phyloP scores from a whole-genome alignment of 192 early-diverging fungal genomes.

The Irineochytrium annulatum region DNA sequence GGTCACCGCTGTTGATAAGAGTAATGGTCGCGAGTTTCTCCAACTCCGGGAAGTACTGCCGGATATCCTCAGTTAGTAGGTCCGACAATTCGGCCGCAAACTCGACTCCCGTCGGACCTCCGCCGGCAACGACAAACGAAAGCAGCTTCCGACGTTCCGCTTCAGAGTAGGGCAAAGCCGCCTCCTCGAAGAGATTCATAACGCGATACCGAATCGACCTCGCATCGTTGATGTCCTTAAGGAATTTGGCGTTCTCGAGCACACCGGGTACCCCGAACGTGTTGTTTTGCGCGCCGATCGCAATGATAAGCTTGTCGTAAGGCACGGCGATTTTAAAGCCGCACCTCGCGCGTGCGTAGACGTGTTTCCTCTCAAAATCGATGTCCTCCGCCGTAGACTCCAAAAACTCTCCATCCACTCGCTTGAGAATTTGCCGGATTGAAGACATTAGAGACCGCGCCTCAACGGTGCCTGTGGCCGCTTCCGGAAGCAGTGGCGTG shows the following conservation, averaged over 20 bases:
- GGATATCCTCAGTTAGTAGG: slow-evolving; percentile 27
- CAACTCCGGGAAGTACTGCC: slow-evolving; percentile 57
- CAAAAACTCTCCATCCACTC: slow-evolving; percentile 15
- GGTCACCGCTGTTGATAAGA: slow-evolving; percentile 65
- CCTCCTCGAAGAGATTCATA: slow-evolving; percentile 63
- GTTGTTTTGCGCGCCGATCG: slow-evolving; percentile 42
- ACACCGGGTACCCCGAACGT: slow-evolving; percentile 64
- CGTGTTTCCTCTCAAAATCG: slow-evolving; percentile 22
- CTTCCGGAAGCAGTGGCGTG: slow-evolving; percentile 43
- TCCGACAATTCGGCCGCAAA: slow-evolving; percentile 53
- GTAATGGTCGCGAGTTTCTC: slow-evolving; percentile 50
- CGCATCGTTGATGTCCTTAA: slow-evolving; percentile 68
- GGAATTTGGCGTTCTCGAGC: slow-evolving; percentile 52
- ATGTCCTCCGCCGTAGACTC: slow-evolving; percentile 27
- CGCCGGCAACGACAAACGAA: slow-evolving; percentile 70
- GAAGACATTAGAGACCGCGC: slow-evolving; percentile 29
- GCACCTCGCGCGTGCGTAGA: slow-evolving; percentile 12
- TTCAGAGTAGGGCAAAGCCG: slow-evolving; percentile 54
- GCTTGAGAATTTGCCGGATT: slow-evolving; percentile 28
- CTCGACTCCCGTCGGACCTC: slow-evolving; percentile 70
- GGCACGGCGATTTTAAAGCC: slow-evolving; percentile 27
- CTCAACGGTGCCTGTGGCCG: slow-evolving; percentile 38
- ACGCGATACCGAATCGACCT: slow-evolving; percentile 53
- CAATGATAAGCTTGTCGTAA: slow-evolving; percentile 32
- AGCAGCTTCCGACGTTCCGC: slow-evolving; percentile 55